A percentile compares a stretch with the other conserved stretches of the same genome.
phyloP scores from a whole-genome alignment of 2,329 filamentous ascomycete genomes.

The Ceratocystis cacaofunesta region DNA sequence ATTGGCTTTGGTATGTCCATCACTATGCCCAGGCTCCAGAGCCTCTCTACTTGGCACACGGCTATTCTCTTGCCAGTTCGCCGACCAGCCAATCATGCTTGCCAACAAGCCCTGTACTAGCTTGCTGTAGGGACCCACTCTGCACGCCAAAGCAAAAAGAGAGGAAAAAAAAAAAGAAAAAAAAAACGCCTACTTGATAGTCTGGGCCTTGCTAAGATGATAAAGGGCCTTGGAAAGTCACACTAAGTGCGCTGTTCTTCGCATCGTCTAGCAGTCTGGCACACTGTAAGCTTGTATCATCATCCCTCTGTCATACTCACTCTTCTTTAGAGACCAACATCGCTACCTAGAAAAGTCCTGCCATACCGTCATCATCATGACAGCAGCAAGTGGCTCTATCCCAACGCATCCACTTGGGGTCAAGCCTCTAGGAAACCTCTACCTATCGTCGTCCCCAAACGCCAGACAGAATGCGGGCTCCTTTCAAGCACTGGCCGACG shows the following conservation, averaged over 20 bases:
- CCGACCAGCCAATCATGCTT: neutral
- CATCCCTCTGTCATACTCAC: neutral
- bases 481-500: constrained; percentile 61
- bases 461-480: constrained; percentile 36
- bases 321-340: too few species aligned
- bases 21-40: neutral
- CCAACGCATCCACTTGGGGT: constrained; percentile 69
- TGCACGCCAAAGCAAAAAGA: neutral
- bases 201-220: neutral
- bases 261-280: neutral
- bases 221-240: neutral
- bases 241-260: neutral
- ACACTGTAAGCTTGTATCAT: neutral
- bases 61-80: neutral
- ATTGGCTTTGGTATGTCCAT: neutral
- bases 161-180: neutral
- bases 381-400: constrained; percentile 33
- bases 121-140: neutral
- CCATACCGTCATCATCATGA: neutral
- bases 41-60: neutral
- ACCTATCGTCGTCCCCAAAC: constrained; percentile 35
- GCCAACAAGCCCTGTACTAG: neutral
- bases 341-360: neutral
- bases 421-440: constrained; percentile 75
- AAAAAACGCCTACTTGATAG: neutral